A percentile compares a stretch with the other conserved stretches of the same genome.
Conservation (phyloP, 495 filamentous ascomycete genomes). For the Trichoderma virens region DNA sequence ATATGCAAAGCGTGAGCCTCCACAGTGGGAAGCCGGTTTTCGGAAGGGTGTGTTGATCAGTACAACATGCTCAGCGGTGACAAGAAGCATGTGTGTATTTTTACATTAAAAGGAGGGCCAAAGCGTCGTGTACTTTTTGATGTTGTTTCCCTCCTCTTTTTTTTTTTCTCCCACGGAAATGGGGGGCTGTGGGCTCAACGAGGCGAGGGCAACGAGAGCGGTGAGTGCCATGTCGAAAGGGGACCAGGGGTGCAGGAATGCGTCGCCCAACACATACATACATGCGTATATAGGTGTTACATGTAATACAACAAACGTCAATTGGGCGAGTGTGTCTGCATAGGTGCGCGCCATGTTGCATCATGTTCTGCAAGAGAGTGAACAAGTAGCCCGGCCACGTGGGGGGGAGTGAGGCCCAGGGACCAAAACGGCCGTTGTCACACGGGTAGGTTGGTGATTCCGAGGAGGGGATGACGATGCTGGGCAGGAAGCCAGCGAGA, state of each 20-base stretch:
- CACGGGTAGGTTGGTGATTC: not conserved
- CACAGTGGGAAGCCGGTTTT: not conserved
- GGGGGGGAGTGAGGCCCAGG: not conserved
- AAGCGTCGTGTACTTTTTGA: no score
- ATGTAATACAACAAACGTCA: not conserved
- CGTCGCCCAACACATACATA: not conserved
- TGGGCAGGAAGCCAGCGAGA: no score
- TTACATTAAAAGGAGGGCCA: not conserved
- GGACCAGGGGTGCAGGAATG: not conserved
- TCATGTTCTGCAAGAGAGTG: no score
- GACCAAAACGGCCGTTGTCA: not conserved
- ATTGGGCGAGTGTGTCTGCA: not conserved
- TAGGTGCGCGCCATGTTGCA: not conserved
- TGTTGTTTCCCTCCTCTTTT: no score
- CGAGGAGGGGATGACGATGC: not conserved
- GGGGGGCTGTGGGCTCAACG: no score
- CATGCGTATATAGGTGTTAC: not conserved
- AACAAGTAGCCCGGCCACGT: not conserved
- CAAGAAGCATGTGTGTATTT: not conserved
- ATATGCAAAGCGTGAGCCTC: not conserved
- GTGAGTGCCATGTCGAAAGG: not conserved
- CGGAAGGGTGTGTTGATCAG: no score
- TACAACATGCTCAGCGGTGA: not conserved
- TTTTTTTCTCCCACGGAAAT: no score
- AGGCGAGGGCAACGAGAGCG: no score